Evolutionary conservation across 2,329 filamentous ascomycete genomes (phyloP).

Genomic region (Hansfordia pulvinata): DNA sequence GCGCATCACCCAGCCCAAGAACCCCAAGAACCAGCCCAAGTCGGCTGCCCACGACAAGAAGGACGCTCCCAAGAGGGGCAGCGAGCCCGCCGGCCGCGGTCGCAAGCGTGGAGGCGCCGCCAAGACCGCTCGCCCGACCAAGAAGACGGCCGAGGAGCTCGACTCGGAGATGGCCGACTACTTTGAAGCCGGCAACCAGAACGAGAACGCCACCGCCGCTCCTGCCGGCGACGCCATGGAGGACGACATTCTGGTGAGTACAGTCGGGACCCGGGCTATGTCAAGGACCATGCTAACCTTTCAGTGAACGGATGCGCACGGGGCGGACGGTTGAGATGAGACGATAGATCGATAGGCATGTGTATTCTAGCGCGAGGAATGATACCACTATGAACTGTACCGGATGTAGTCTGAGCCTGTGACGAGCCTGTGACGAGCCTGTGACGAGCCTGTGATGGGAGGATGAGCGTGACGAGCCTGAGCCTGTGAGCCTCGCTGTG

Average conservation of each 20-base stretch:
- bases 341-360: too few species aligned
- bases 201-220: conserved; percentile 30
- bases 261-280: too few species aligned
- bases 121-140: conserved; percentile 46
- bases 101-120: conserved; percentile 40
- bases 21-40: conserved; percentile 64
- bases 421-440: too few species aligned
- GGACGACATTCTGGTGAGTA: conserved; percentile 52
- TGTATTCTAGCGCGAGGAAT: too few species aligned
- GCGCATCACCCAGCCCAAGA: conserved; percentile 62
- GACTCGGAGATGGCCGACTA: conserved; percentile 98
- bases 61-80: conserved; percentile 28
- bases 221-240: conserved; percentile 49
- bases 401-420: too few species aligned
- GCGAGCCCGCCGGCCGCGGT: conserved; percentile 29
- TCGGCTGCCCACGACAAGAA: conserved; percentile 66
- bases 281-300: too few species aligned
- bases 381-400: too few species aligned
- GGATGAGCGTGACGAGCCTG: too few species aligned
- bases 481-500: too few species aligned
- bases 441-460: too few species aligned
- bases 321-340: too few species aligned
- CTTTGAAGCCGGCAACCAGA: conserved; percentile 42
- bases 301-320: too few species aligned
- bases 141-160: conserved; percentile 92